A percentile compares a stretch with the other conserved stretches of the same genome.
phyloP scores from a whole-genome alignment of 164 flowering plant species.

The Magnolia officinalis region DNA sequence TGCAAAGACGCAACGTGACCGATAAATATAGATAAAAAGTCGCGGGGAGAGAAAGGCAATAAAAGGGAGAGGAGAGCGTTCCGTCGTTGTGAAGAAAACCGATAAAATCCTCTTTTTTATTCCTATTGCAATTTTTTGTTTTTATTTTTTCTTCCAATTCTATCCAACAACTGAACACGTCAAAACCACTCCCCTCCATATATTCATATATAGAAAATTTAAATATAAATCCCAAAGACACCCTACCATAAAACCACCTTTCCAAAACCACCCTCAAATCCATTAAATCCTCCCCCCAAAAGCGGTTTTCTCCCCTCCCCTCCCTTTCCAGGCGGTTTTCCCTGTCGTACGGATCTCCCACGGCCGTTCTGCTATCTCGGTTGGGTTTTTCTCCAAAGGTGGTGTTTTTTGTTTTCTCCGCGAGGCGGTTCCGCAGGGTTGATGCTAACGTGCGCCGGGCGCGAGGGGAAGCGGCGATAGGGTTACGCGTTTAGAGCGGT shows the following conservation, averaged over 20 bases:
- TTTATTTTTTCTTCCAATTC: neutral
- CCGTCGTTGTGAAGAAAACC: neutral
- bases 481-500: too few relatives aligned
- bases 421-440: neutral
- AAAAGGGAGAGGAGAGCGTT: neutral
- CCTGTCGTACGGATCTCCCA: too few relatives aligned
- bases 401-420: neutral
- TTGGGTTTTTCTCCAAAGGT: neutral
- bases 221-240: too few relatives aligned
- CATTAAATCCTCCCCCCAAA: neutral
- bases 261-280: constrained; percentile 3
- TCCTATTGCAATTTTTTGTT: neutral
- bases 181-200: too few relatives aligned
- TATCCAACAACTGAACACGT: neutral
- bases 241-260: too few relatives aligned
- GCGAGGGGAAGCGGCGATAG: too few relatives aligned
- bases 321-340: neutral
- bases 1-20: too few relatives aligned
- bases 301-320: neutral
- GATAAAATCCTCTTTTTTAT: neutral
- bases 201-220: too few relatives aligned
- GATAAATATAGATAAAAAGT: neutral
- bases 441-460: constrained; percentile 18
- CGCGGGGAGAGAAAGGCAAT: neutral
- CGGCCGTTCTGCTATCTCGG: too few relatives aligned